Base-by-base conservation (phyloP, 805 yeast species). In the Lipomyces yamanashiensis region DNA sequence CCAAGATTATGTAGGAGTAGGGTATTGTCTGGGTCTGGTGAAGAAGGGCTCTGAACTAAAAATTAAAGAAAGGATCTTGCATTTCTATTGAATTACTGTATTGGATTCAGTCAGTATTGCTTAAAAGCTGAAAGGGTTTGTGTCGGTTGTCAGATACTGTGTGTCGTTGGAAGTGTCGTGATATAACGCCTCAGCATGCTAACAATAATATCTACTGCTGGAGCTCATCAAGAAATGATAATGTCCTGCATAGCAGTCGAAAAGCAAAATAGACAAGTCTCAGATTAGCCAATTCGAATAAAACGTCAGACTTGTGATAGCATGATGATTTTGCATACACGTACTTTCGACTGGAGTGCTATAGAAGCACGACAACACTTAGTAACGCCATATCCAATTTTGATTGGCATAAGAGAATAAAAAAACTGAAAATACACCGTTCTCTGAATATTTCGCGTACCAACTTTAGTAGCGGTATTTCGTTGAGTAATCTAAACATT, bases 401-500 rank as follows among this genome's bases (percentile, higher is more conserved):
- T 3, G n/a, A 39, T 13, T 39, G 13, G n/a, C 43, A 39, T 28
- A 28, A 28, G 28, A 2, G 28, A 28, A 28, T 5, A 28, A 28
- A 28, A 28, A 28, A 28, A 28, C 28, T 28, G 5, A 28, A 28
- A 28, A 43, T 43, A 43, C 17, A n/a, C 21, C 17, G 5, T 9
- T 19, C 47, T 13, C 47, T 3, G n/a, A 43, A 43, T 6, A 43
- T 39, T 39, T 13, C 47, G 13, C 5, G 28, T 28, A 2, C 2
- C 28, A 28, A 5, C 2, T 23, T 23, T 54, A 70, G 54, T 70
- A 70, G 37, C 71, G 63, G 47, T 70, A 70, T 33, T 68, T 69
- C 7, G 73, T 71, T 2, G 73, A 71, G 52, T 70, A 70, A 48
- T 70, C 73, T 68, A 51, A 48, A 17, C n/a, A 37, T 28, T 5